Evolutionary conservation across 2,329 filamentous ascomycete genomes (phyloP).

Genomic region (Fusarium sp.): DNA sequence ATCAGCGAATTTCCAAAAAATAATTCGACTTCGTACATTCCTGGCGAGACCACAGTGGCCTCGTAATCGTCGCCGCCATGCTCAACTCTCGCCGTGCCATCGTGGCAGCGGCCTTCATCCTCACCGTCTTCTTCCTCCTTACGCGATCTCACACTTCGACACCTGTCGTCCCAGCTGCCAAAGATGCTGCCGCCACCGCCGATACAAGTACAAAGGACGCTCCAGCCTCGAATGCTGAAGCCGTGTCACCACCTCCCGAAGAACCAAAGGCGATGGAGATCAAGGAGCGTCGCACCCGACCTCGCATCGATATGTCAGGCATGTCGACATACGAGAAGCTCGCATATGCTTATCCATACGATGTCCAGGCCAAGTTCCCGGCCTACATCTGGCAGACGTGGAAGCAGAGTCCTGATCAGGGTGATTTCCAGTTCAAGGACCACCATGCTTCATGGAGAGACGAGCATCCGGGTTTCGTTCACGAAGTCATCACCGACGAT

Average conservation of each 20-base stretch:
- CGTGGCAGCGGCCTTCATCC: conserved; percentile 77
- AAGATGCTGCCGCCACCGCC: conserved; percentile 35
- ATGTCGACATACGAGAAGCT: conserved; percentile 85
- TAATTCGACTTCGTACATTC: conserved; percentile 26
- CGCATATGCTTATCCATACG: conserved; percentile 94
- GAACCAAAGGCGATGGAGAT: conserved; percentile 40
- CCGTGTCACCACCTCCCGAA: conserved; percentile 33
- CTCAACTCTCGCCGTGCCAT: conserved; percentile 84
- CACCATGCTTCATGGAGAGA: conserved; percentile 92
- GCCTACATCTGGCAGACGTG: conserved; percentile 99
- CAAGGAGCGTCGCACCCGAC: conserved; percentile 47
- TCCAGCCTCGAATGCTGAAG: conserved; percentile 43
- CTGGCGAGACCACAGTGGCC: conserved; percentile 31
- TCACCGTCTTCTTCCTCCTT: conserved; percentile 79
- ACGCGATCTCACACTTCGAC: conserved; percentile 69
- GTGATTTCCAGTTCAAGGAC: conserved; percentile 84
- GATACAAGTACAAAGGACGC: conserved; percentile 41
- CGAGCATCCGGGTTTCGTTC: conserved; percentile 90
- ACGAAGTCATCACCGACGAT: conserved; percentile 96
- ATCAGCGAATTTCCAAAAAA: conserved; percentile 39
- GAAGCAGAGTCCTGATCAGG: conserved; percentile 86
- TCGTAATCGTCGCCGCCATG: conserved; percentile 70
- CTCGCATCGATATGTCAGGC: conserved; percentile 77
- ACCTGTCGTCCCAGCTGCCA: conserved; percentile 37
- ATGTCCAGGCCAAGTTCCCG: conserved; percentile 89